Evolutionary conservation across 2,329 filamentous ascomycete species (phyloP), one percentile per base, ranked within the genome.

Genomic region (Sporothrix euskadiensis): DNA sequence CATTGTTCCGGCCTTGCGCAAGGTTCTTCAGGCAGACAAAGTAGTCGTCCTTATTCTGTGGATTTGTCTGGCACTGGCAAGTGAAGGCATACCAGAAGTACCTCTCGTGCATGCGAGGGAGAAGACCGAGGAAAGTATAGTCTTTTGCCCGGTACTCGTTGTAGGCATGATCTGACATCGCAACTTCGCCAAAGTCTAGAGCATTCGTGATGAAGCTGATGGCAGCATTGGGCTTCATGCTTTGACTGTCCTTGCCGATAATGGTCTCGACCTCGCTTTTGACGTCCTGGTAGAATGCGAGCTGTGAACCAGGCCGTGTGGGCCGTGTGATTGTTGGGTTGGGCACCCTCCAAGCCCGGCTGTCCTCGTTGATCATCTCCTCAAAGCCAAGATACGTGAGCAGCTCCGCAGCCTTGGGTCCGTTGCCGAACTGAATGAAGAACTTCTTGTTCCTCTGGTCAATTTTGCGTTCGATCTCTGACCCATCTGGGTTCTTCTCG

Each of bases 381-480:
- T 79, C 76, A 63, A 88, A 89, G 12, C 85, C 86, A 4, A 89
- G 80, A 14, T 82, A 82, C 16, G 79, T 80, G 76, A 89, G 86
- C 14, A 89, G 81, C 30, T 79, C 78, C 63, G 85, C 84, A 69
- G 86, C 86, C 4, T 85, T 83, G 4, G 82, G 81, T 0, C 76
- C 77, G 73, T 76, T 74, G 0, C 87, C 85, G 73, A 89, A 88
- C 7, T 87, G 81, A 1, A 88, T 84, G 35, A 81, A 80, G 72
- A 89, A 89, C 16, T 85, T 83, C 78, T 88, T 89, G 76, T 89
- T 89, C 1, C 87, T 81, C 71, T 85, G 86, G 1, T 87, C 86
- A 49, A 89, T 88, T 69, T 81, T 85, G 61, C 73, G 73, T 14
- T 72, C 74, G 10, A 49, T 65, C 14, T 71, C 71, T 2, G 39